A percentile compares a stretch with the other conserved stretches of the same genome.
Conservation (phyloP, 208 protist species). For the Phytomonas serpens region DNA sequence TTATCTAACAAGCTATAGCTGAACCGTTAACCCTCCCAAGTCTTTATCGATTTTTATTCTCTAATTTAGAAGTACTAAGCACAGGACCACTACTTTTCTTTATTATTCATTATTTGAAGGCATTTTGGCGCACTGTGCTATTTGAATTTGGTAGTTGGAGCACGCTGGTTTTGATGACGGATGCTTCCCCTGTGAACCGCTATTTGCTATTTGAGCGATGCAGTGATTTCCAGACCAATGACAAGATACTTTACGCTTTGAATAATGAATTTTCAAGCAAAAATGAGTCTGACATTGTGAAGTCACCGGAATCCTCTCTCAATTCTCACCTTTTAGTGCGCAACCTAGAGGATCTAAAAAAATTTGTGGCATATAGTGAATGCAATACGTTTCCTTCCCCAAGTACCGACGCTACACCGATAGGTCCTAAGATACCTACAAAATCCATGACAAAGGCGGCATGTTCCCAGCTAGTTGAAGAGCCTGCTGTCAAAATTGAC, state of each 20-base stretch:
- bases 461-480: background rate
- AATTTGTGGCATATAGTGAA: conserved; percentile 21
- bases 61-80: background rate
- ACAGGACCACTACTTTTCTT: conserved; percentile 4
- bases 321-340: conserved; percentile 37
- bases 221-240: conserved; percentile 49
- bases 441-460: background rate
- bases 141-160: background rate
- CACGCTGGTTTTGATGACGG: conserved; percentile 32
- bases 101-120: conserved; percentile 3
- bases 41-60: conserved; percentile 3
- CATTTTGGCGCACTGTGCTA: background rate
- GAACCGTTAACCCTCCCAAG: background rate
- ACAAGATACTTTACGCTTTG: conserved; percentile 70
- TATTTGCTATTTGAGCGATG: conserved; percentile 61
- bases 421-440: background rate
- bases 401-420: conserved; percentile 25
- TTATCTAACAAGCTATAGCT: background rate
- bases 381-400: conserved; percentile 21
- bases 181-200: conserved; percentile 68
- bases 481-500: conserved; percentile 5
- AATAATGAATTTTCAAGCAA: conserved; percentile 14
- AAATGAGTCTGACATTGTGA: conserved; percentile 9
- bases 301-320: conserved; percentile 15
- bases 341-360: conserved; percentile 46